phyloP scores from a whole-genome alignment of 768 basidiomycete species.

The Cyathus striatus region DNA sequence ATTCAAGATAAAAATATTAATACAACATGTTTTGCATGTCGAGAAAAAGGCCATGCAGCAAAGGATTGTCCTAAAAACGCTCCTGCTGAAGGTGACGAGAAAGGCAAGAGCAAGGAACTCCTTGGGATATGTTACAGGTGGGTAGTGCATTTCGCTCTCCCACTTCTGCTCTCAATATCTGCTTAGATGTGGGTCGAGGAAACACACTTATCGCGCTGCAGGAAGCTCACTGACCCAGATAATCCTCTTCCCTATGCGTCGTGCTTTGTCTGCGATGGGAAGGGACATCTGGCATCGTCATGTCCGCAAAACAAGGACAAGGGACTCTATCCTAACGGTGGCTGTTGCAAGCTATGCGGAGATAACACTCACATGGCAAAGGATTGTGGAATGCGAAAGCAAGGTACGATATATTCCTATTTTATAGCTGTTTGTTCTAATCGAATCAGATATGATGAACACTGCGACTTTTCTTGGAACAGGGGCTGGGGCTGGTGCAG shows the following conservation, averaged over 20 bases:
- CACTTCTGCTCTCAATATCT: background rate
- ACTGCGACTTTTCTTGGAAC: constrained; percentile 34
- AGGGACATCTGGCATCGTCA: constrained; percentile 79
- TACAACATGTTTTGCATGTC: constrained; percentile 84
- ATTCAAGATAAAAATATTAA: constrained; percentile 47
- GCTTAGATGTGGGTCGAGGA: constrained; percentile 73
- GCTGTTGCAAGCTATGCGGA: constrained; percentile 84
- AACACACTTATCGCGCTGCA: constrained; percentile 81
- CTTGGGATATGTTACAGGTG: constrained; percentile 74
- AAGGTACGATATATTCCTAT: constrained; percentile 31
- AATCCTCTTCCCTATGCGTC: constrained; percentile 83
- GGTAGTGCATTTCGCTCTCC: constrained; percentile 12
- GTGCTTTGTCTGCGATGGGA: constrained; percentile 84
- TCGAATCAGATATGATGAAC: constrained; percentile 18
- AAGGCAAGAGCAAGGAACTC: constrained; percentile 17
- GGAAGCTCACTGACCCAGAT: constrained; percentile 50
- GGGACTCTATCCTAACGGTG: constrained; percentile 89
- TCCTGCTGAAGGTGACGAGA: constrained; percentile 7
- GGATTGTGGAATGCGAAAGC: constrained; percentile 66
- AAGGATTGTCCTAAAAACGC: constrained; percentile 60
- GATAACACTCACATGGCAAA: constrained; percentile 82
- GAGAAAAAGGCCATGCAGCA: constrained; percentile 78
- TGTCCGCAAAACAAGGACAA: constrained; percentile 78
- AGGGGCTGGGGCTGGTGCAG: constrained; percentile 64
- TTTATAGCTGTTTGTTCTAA: background rate